phyloP scores from a whole-genome alignment of 129 eudicot species.

The Saussurea involucrata region DNA sequence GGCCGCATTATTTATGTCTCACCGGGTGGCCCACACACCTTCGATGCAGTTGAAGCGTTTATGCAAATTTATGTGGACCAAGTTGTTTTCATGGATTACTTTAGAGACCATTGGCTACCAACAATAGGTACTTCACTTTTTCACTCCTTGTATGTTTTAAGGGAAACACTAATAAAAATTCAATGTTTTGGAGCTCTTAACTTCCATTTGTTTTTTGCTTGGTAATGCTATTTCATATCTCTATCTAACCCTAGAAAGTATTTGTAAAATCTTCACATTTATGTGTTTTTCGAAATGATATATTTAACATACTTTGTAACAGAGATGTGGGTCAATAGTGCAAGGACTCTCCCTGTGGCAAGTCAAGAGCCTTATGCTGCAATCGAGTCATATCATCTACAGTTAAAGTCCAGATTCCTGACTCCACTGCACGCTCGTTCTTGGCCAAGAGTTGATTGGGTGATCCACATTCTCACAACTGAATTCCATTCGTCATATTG shows the following conservation, averaged over 20 bases:
- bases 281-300: not conserved
- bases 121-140: constrained; percentile 23
- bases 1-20: constrained; percentile 33
- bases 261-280: too few species aligned
- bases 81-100: constrained; percentile 26
- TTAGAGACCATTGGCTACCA: constrained; percentile 32
- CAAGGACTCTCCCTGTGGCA: constrained; percentile 29
- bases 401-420: constrained; percentile 24
- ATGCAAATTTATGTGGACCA: constrained; percentile 35
- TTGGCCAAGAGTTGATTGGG: constrained; percentile 27
- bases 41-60: constrained; percentile 30
- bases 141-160: not conserved
- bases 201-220: too few species aligned
- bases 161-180: too few species aligned
- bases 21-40: constrained; percentile 11
- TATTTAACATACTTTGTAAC: not conserved
- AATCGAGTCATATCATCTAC: constrained; percentile 32
- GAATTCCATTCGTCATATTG: constrained; percentile 35
- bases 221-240: too few species aligned
- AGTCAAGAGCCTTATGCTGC: constrained; percentile 33
- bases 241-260: too few species aligned
- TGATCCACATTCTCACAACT: constrained; percentile 25
- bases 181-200: too few species aligned
- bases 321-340: constrained; percentile 29
- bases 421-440: not conserved